Evolutionary conservation across 371 early-diverging fungal species (phyloP), one percentile per base, ranked within the genome.

Genomic region (Apophysomyces trapeziformis): DNA sequence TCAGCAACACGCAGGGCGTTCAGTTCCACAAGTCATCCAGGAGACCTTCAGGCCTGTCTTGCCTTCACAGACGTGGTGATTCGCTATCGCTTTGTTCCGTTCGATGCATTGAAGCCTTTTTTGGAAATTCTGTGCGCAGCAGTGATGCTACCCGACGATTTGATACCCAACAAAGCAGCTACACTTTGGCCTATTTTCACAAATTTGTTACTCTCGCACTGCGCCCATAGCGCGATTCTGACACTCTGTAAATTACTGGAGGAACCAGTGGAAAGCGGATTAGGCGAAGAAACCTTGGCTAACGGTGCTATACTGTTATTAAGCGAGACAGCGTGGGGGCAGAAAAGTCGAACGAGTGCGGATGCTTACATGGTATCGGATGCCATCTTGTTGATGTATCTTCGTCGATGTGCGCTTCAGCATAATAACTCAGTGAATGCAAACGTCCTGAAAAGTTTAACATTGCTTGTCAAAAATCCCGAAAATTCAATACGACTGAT

Each of bases 61-160:
- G 80, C 78, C 13, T 88, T 92, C 67, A 74, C 88, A 64, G 92
- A 92, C 70, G 85, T 88, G 14, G 85, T 90, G 26, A 88, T 90
- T 2, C 83, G 91, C 4, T 92, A 87, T 63, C 87, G 91, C 2
- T 87, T 85, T 68, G 87, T 90, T 2, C 91, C 92, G 0, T 69
- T 78, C 7, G 79, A 78, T 12, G 85, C 88, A 5, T 68, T 91
- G 7, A 66, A 77, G 2, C 75, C 76, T 1, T 86, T 89, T 65
- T 70, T 89, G 60, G 80, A 84, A 47, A 87, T 86, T 21, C 71
- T 91, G 1, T 87, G 88, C 58, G 76, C 74, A 14, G 77, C 81
- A 9, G 78, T 82, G 1, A 71, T 80, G 36, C 64, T 83, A 18
- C 64, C 74, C 36, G 69, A 68, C 6, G 62, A 67, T 37, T 38